Evolutionary conservation across 1,284 basidiomycete genomes (phyloP), one percentile per base, ranked within the genome.

Genomic region (Moesziomyces aphidis): DNA sequence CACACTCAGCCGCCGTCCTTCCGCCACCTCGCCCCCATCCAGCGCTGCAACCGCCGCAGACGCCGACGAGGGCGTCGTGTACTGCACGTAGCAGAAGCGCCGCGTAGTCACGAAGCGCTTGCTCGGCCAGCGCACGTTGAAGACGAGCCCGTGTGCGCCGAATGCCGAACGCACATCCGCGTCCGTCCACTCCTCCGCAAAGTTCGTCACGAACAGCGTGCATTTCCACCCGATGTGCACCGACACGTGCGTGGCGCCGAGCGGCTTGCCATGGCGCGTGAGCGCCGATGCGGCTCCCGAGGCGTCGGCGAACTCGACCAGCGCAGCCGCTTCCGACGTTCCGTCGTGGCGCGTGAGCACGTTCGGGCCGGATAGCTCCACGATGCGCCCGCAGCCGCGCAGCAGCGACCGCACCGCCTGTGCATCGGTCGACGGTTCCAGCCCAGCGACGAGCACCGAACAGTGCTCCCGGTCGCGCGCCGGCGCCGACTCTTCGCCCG

Each of bases 101-200:
- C 97, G 88, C 1, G 91, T 91, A 57, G 88, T 90, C 84, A 94
- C 95, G 87, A 94, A 96, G 83, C 96, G 95, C 83, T 95, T 95
- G 86, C 94, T 97, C 7, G 97, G 97, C 97, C 96, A 99, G 21
- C 97, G 91, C 15, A 95, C 92, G 73, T 97, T 94, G 65, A 99
- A 93, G 54, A 99, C 89, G 6, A 88, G 89, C 1, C 97, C 97
- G 85, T 92, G 95, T 91, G 95, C 73, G 0, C 55, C 88, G 82
- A 99, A 97, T 8, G 95, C 83, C 46, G 89, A 86, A 36, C 94
- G 88, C 51, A 99, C 89, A 2, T 86, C 50, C 0, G 87, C 54
- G 83, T 98, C 95, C 77, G 96, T 93, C n/a, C 89, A 89, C 17
- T 88, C 88, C 80, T 93, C 92, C 0, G 94, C 91, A 86, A 98